Evolutionary conservation across 306 rosid species (phyloP).

Genomic region (Prunus mume): DNA sequence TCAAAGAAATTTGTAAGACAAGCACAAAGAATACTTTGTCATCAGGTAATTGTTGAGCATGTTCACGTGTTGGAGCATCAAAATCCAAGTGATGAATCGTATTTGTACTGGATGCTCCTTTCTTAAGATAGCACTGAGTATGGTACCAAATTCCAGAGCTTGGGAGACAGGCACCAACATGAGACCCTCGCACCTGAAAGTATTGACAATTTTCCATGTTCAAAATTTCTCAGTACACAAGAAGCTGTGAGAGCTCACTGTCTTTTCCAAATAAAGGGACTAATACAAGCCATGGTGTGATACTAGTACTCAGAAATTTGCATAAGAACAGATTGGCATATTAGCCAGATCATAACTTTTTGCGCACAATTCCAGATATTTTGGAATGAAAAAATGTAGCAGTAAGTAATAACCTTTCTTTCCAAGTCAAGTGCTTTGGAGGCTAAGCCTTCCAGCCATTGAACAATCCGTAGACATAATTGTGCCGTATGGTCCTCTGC

Average conservation of each 20-base stretch:
- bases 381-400: constrained; percentile 14
- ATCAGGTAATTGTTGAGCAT: constrained; percentile 79
- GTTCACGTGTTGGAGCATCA: constrained; percentile 98
- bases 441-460: constrained; percentile 93
- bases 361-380: constrained; percentile 13
- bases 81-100: constrained; percentile 87
- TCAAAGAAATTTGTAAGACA: constrained; percentile 20
- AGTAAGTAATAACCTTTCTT: constrained; percentile 62
- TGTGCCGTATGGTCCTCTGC: constrained; percentile 78
- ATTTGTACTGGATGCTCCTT: constrained; percentile 55
- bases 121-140: constrained; percentile 79
- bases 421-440: constrained; percentile 92
- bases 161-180: constrained; percentile 86
- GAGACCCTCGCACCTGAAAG: constrained; percentile 86
- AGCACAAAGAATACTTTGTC: constrained; percentile 56
- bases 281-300: not conserved
- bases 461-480: constrained; percentile 84
- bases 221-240: not conserved
- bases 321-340: not conserved
- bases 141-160: constrained; percentile 94
- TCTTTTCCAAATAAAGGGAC: constrained; percentile 3
- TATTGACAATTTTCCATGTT: constrained; percentile 15
- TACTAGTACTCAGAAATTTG: not conserved
- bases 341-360: not conserved
- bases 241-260: not conserved